Evolutionary conservation across 2,329 filamentous ascomycete genomes (phyloP), one percentile per base, ranked within the genome.

Genomic region (Coniochaeta sp.): DNA sequence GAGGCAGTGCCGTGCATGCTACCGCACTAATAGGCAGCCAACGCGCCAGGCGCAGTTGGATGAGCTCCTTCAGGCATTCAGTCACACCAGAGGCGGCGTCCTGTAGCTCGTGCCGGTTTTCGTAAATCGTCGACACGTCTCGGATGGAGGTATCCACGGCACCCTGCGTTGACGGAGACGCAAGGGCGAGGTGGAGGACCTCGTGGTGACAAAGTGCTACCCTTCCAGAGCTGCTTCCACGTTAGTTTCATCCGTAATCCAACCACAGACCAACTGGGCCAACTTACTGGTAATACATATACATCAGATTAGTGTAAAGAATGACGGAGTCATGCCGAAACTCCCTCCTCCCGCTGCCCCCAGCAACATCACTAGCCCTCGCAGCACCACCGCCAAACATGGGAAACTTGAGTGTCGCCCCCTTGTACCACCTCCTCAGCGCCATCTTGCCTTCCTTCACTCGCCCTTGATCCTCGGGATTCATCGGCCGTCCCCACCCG

Each of bases 261-360:
- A 30, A 28, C 26, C 14, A 17, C 19, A 8, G 7, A 17, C 2
- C 22, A 22, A 28, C 47, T 4, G 47, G 9, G n/a, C 16, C 26
- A 17, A 69, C 77, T 64, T 70, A 82, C 77, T 81, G 73, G 62
- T 81, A 81, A 60, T 80, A 79, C 75, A 81, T 80, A 61, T 78
- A 79, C 65, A 80, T 77, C 63, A 81, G 65, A 47, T 78, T 79
- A 4, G 75, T 77, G 65, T 79, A 79, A 38, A 78, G 59, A 10
- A 77, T 73, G 12, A 77, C 71, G 0, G 77, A 77, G 59, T 78
- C 74, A 59, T 77, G 72, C 24, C 72, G 68, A 52, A 67, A 72
- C 59, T 73, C 71, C 30, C 66, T 71, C 30, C 55, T 57, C 34
- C 55, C 38, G 38, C 32, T 36, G 17, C 54, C 61, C 24, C 65